These are phyloP conservation scores for Sclerotinia subarctica DNA, from an alignment of 2,329 filamentous ascomycete genomes.

Conservation along the genomic window DNA sequence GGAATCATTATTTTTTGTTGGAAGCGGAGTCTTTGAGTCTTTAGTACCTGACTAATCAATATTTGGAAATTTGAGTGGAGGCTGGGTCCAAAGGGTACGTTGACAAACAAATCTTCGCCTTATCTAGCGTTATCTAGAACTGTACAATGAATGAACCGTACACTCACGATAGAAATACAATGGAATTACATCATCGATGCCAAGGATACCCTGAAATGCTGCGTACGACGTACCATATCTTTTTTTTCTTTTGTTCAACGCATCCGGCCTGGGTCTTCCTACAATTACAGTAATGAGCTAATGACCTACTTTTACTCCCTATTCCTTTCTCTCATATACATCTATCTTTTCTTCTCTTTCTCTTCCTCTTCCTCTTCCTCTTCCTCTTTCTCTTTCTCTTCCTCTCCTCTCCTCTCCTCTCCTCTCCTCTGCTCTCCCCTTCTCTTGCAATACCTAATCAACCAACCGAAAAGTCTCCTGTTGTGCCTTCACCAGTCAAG, in stretches of 20 bases:
- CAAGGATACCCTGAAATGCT: background rate
- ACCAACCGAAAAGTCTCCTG: background rate
- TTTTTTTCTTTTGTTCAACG: no score
- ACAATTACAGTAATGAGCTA: no score
- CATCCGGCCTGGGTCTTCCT: no score
- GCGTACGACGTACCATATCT: background rate
- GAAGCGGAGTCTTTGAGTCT: background rate
- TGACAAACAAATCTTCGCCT: background rate
- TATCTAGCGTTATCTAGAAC: background rate
- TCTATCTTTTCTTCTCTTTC: background rate
- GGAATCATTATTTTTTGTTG: background rate
- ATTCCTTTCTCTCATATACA: background rate
- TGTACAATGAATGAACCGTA: no score
- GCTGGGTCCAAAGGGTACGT: background rate
- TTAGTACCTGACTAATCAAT: slow-evolving; percentile 3
- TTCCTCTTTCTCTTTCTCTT: background rate
- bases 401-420: background rate
- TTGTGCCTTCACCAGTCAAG: background rate
- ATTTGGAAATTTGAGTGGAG: background rate
- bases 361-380: background rate
- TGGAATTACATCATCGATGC: slow-evolving; percentile 8
- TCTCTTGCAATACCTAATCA: background rate
- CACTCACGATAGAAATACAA: background rate
- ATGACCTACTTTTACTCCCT: background rate
- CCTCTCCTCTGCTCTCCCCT: background rate